phyloP scores from a whole-genome alignment of 202 grass and related monocot genomes.

The Digitaria exilis region DNA sequence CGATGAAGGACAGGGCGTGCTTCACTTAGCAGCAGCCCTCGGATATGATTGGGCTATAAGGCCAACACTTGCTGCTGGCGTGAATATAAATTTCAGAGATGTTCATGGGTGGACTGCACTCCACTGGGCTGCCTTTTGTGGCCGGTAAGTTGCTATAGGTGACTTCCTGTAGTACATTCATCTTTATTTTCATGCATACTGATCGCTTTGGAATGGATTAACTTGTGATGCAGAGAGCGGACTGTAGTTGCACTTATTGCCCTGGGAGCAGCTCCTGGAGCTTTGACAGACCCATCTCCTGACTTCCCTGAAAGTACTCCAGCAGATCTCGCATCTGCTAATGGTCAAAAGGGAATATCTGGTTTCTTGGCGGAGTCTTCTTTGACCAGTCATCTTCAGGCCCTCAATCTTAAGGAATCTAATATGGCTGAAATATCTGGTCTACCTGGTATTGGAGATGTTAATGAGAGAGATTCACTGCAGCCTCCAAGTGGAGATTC shows the following conservation, averaged over 20 bases:
- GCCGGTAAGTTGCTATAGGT: conserved; percentile 58
- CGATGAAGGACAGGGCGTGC: conserved; percentile 79
- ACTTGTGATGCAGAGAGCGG: conserved; percentile 57
- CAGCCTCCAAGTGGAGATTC: conserved; percentile 56
- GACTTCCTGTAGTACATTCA: neutral
- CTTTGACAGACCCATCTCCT: conserved; percentile 70
- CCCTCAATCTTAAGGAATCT: conserved; percentile 64
- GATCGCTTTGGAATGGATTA: conserved; percentile 16
- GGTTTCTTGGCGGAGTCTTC: conserved; percentile 87
- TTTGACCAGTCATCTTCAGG: conserved; percentile 81
- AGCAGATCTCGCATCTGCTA: conserved; percentile 80
- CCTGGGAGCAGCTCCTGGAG: conserved; percentile 73
- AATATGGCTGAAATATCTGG: conserved; percentile 54
- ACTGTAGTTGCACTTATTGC: conserved; percentile 69
- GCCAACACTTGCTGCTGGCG: conserved; percentile 62
- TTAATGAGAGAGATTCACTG: conserved; percentile 33
- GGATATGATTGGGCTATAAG: conserved; percentile 87
- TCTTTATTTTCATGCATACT: conserved; percentile 19
- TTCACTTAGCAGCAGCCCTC: conserved; percentile 81
- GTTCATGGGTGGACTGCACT: conserved; percentile 85
- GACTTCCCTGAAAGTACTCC: conserved; percentile 70
- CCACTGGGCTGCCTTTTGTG: conserved; percentile 90
- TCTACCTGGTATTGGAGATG: conserved; percentile 54
- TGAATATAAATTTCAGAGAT: conserved; percentile 94
- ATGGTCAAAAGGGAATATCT: conserved; percentile 85